phyloP scores from a whole-genome alignment of 306 rosid species.

The Ceratonia siliqua region DNA sequence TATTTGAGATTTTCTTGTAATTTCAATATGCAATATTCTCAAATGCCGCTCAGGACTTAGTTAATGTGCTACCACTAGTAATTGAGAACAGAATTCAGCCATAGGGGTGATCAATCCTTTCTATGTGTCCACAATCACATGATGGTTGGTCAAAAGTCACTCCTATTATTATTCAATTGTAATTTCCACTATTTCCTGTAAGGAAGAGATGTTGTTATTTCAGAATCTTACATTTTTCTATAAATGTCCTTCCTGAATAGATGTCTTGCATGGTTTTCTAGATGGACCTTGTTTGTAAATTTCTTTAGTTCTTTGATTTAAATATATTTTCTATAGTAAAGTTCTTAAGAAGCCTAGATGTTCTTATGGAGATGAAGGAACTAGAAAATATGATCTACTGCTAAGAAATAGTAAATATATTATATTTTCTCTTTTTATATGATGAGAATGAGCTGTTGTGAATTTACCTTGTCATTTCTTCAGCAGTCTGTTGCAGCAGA shows the following conservation, averaged over 20 bases:
- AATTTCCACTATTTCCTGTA: neutral
- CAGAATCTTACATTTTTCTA: slow-evolving; percentile 12
- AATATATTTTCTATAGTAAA: neutral
- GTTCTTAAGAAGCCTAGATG: slow-evolving; percentile 25
- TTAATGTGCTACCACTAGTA: neutral
- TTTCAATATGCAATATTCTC: slow-evolving; percentile 4
- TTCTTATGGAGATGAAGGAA: slow-evolving; percentile 25
- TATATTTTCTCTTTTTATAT: slow-evolving; percentile 13
- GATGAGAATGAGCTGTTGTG: slow-evolving; percentile 20
- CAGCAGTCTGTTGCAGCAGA: slow-evolving; percentile 71
- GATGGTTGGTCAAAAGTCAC: slow-evolving; percentile 4
- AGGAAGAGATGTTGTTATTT: neutral
- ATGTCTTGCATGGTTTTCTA: slow-evolving; percentile 7
- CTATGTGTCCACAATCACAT: neutral
- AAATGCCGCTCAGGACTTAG: slow-evolving; percentile 13
- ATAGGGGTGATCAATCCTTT: neutral
- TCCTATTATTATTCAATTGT: neutral
- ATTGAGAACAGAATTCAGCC: neutral
- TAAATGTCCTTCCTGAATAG: neutral
- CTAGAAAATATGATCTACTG: slow-evolving; percentile 16
- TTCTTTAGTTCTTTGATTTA: neutral
- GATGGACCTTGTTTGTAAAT: neutral
- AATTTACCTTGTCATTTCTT: slow-evolving; percentile 19
- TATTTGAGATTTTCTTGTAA: slow-evolving; percentile 9
- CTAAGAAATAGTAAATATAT: neutral